phyloP scores from a whole-genome alignment of 2,329 filamentous ascomycete genomes.

The Curvularia verruculosa region DNA sequence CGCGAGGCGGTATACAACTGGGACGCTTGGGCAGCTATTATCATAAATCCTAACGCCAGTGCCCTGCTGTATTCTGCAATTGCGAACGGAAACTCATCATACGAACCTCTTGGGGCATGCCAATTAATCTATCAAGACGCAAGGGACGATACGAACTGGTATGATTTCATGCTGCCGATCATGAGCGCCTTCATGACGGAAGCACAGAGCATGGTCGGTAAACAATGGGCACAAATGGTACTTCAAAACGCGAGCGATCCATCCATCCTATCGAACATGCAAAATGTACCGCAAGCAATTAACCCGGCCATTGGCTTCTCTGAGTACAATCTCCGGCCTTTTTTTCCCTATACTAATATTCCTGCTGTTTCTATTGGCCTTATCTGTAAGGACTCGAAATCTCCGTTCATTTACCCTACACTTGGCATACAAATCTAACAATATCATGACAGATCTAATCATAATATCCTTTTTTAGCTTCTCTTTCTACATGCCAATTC shows the following conservation, averaged over 20 bases:
- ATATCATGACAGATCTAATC: slow-evolving; percentile 56
- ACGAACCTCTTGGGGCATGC: slow-evolving; percentile 64
- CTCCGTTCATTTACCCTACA: background rate
- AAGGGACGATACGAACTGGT: slow-evolving; percentile 62
- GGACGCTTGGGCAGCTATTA: slow-evolving; percentile 65
- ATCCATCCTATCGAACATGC: slow-evolving; percentile 52
- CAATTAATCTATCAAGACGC: slow-evolving; percentile 63
- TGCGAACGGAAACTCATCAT: slow-evolving; percentile 61
- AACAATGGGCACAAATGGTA: slow-evolving; percentile 51
- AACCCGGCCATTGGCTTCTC: slow-evolving; percentile 64
- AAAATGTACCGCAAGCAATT: slow-evolving; percentile 59
- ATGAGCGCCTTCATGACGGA: slow-evolving; percentile 56
- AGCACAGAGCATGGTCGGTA: slow-evolving; percentile 58
- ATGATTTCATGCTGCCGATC: slow-evolving; percentile 60
- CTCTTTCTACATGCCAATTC: slow-evolving; percentile 68
- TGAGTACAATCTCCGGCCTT: slow-evolving; percentile 64
- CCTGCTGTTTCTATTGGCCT: slow-evolving; percentile 67
- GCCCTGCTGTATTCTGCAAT: slow-evolving; percentile 62
- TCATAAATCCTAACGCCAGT: slow-evolving; percentile 68
- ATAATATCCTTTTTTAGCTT: slow-evolving; percentile 72
- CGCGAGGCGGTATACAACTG: slow-evolving; percentile 65
- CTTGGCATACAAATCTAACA: background rate
- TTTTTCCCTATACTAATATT: slow-evolving; percentile 60
- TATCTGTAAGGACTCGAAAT: slow-evolving; percentile 53
- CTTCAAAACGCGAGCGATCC: slow-evolving; percentile 52